Conservation (phyloP, 768 basidiomycete species). For the Gloeostereum incarnatum region DNA sequence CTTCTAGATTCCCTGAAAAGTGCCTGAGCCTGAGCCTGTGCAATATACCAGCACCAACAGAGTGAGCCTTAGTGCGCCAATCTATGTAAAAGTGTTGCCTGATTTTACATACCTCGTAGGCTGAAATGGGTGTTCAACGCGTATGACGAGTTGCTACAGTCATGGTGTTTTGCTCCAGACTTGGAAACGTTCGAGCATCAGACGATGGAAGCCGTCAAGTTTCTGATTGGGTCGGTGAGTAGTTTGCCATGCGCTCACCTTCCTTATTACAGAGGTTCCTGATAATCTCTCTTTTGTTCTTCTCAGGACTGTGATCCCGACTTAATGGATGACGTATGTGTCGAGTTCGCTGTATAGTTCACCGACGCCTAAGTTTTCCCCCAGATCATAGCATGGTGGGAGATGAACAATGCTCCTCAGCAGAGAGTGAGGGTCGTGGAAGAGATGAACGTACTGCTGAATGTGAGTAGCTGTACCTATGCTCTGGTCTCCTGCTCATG, state of each 20-base stretch:
- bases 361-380: not conserved
- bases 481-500: slow-evolving; percentile 1
- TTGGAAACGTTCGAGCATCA: slow-evolving; percentile 60
- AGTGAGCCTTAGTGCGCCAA: slow-evolving; percentile 32
- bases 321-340: slow-evolving; percentile 50
- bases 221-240: slow-evolving; percentile 50
- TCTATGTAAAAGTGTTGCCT: not conserved
- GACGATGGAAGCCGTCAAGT: slow-evolving; percentile 45
- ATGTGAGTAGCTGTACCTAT: slow-evolving; percentile 31
- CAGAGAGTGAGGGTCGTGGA: slow-evolving; percentile 43
- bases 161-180: slow-evolving; percentile 60
- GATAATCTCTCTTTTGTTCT: slow-evolving; percentile 3
- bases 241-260: not conserved
- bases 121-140: slow-evolving; percentile 49
- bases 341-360: not conserved
- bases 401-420: slow-evolving; percentile 42
- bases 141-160: slow-evolving; percentile 52
- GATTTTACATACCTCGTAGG: slow-evolving; percentile 22
- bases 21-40: slow-evolving; percentile 60
- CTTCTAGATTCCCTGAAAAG: slow-evolving; percentile 58
- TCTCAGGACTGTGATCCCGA: slow-evolving; percentile 43
- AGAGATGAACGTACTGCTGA: slow-evolving; percentile 45
- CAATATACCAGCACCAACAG: slow-evolving; percentile 57
- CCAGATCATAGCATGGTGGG: slow-evolving; percentile 63
- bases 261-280: slow-evolving; percentile 1